Percentiles rank a stretch among this genome's conserved stretches.
phyloP scores from a whole-genome alignment of 2,329 filamentous ascomycete genomes.

The Colletotrichum liaoningense region DNA sequence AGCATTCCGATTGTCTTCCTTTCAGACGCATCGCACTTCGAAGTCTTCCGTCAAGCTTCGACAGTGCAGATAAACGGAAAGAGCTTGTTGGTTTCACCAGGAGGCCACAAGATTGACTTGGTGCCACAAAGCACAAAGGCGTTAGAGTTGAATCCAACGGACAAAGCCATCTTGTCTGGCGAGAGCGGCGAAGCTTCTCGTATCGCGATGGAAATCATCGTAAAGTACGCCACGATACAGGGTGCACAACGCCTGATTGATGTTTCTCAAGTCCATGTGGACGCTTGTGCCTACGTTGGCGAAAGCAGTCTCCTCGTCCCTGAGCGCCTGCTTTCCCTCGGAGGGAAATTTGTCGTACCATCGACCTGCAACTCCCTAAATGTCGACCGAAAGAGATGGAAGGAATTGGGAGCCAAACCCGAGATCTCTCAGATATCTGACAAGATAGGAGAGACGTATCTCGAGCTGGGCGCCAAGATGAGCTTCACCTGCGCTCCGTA shows the following conservation, averaged over 20 bases:
- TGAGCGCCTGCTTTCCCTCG: conserved; percentile 45
- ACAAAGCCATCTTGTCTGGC: conserved; percentile 44
- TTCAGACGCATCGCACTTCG: conserved; percentile 32
- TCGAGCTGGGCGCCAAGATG: conserved; percentile 51
- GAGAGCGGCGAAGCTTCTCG: conserved; percentile 46
- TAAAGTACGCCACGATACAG: conserved; percentile 49
- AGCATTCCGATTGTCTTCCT: conserved; percentile 51
- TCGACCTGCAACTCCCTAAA: conserved; percentile 57
- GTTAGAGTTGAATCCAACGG: conserved; percentile 4
- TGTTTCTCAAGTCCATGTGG: conserved; percentile 54
- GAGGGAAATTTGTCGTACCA: conserved; percentile 50
- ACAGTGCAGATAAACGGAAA: not conserved
- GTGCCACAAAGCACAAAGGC: not conserved
- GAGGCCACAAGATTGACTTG: not conserved
- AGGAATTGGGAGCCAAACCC: conserved; percentile 47
- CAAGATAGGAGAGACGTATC: conserved; percentile 49
- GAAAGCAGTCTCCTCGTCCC: conserved; percentile 50
- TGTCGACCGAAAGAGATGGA: conserved; percentile 54
- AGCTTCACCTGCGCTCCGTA: conserved; percentile 60
- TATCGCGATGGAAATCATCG: conserved; percentile 51
- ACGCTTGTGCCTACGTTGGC: conserved; percentile 56
- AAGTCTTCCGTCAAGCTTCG: not conserved
- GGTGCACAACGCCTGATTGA: conserved; percentile 47
- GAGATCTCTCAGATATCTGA: conserved; percentile 44
- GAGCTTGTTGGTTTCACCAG: not conserved